A percentile compares a stretch with the other conserved stretches of the same genome.
phyloP scores from a whole-genome alignment of 2,329 filamentous ascomycete species.

The Fusarium napiforme region DNA sequence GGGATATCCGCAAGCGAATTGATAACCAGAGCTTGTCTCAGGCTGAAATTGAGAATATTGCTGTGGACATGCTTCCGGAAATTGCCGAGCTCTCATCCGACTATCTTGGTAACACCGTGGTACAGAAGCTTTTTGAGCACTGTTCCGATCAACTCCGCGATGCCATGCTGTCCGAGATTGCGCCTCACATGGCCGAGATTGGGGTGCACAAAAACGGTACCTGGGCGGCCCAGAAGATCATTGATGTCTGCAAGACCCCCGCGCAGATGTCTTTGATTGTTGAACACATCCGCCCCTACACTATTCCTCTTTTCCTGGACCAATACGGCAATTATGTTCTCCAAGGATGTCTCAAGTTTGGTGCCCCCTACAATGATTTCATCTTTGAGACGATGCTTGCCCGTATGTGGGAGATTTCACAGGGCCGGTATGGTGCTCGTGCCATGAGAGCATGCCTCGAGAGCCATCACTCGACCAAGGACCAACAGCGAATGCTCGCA shows the following conservation, averaged over 20 bases:
- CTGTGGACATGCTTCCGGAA: slow-evolving; percentile 93
- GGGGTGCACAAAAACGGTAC: slow-evolving; percentile 99
- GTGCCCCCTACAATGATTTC: slow-evolving; percentile 89
- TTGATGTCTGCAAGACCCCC: slow-evolving; percentile 90
- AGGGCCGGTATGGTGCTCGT: slow-evolving; percentile 92
- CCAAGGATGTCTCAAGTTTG: slow-evolving; percentile 95
- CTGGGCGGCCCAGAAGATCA: slow-evolving; percentile 99
- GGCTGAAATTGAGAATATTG: slow-evolving; percentile 91
- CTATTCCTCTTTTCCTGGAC: slow-evolving; percentile 91
- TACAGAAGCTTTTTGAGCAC: slow-evolving; percentile 97
- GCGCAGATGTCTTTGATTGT: slow-evolving; percentile 87
- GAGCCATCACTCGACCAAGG: slow-evolving; percentile 93
- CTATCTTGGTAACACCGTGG: slow-evolving; percentile 98
- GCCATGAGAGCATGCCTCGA: slow-evolving; percentile 97
- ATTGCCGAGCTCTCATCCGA: slow-evolving; percentile 95
- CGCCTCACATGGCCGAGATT: slow-evolving; percentile 93
- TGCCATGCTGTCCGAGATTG: slow-evolving; percentile 88
- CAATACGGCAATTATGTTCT: slow-evolving; percentile 99
- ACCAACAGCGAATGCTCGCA: slow-evolving; percentile 94
- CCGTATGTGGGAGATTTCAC: slow-evolving; percentile 91
- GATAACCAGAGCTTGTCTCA: slow-evolving; percentile 91
- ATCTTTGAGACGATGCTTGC: slow-evolving; percentile 98
- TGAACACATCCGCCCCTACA: slow-evolving; percentile 85
- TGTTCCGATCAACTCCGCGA: slow-evolving; percentile 92
- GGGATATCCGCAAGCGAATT: slow-evolving; percentile 96